Evolutionary conservation across 495 filamentous ascomycete species (phyloP), one percentile per base, ranked within the genome.

Genomic region (Daldinia bambusicola): DNA sequence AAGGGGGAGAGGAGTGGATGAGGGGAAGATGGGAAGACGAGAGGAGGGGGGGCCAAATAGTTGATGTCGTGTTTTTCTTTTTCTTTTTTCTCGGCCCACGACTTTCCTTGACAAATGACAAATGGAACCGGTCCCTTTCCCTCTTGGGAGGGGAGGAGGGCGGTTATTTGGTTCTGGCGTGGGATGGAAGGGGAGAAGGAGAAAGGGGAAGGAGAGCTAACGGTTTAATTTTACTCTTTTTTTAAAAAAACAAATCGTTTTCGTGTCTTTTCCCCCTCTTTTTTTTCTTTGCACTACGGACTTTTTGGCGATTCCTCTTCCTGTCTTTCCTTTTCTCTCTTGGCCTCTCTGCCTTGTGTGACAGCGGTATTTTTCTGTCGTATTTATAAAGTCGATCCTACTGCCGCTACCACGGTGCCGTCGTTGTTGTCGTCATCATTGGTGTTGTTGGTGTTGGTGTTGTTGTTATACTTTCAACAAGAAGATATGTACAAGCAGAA

Each of bases 71-170:
- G 1, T 26, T 26, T 26, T 26, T 26, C 26, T 26, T 26, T 26
- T 26, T 26, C 3, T 26, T 26, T 26, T 67, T 48, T 62, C 58
- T 65, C 73, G 63, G 41, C 53, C 57, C 63, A 64, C 64, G 66
- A 67, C 60, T 60, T 69, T 74, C 72, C 61, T 67, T 75, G 56
- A 70, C 61, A 55, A 36, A 36, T 10, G 9, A 36, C 34, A 36
- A 60, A 51, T 67, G 56, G 40, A 58, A 66, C 55, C 43, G 59
- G 63, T 45, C 70, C 18, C 58, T 22, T 20, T 43, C 26, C 26
- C 3, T 3, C 26, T 26, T 26, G 26, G 3, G 26, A 3, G 26
- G 26, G 3, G 26, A 26, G n/a, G n/a, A n/a, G 52, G 45, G 56
- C 38, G 50, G 61, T 18, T 18, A 67, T 58, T 67, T 53, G 70